phyloP scores from a whole-genome alignment of 75 land plant genomes.

The Pseudotsuga menziesii region DNA sequence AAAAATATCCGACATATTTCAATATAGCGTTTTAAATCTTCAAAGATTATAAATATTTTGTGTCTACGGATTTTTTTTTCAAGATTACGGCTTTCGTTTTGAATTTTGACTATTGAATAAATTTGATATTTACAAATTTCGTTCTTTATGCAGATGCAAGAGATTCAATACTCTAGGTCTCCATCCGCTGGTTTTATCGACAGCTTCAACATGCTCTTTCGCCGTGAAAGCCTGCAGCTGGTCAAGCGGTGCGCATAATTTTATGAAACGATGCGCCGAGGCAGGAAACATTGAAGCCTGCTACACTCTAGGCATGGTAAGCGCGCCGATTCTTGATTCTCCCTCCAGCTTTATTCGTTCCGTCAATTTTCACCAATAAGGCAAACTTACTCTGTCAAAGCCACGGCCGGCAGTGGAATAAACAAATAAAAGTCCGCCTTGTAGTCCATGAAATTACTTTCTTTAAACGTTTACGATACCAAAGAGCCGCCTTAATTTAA shows the following conservation, averaged over 20 bases:
- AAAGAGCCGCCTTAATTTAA: no score
- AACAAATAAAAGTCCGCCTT: no score
- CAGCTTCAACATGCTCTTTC: constrained; percentile 25
- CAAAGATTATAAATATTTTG: not conserved
- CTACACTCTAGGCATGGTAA: constrained; percentile 65
- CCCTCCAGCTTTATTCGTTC: no score
- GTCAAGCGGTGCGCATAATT: constrained; percentile 53
- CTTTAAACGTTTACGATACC: no score
- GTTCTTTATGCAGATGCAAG: constrained; percentile 31
- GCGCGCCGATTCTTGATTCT: not conserved
- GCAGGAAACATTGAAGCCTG: constrained; percentile 61
- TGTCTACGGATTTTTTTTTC: not conserved
- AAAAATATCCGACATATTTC: not conserved
- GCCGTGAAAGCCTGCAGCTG: constrained; percentile 49
- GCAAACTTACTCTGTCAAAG: no score
- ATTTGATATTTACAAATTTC: not conserved
- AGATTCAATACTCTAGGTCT: constrained; percentile 32
- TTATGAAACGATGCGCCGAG: constrained; percentile 52
- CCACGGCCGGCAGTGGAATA: no score
- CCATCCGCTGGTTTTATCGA: constrained; percentile 26
- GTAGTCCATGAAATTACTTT: no score
- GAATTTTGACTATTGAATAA: not conserved
- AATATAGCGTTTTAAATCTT: not conserved
- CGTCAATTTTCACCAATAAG: no score
- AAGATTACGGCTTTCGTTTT: not conserved